Percentiles rank a stretch among this genome's conserved stretches.
These are phyloP conservation scores for Russula compacta DNA, from an alignment of 768 basidiomycete genomes.

Conservation along the genomic window DNA sequence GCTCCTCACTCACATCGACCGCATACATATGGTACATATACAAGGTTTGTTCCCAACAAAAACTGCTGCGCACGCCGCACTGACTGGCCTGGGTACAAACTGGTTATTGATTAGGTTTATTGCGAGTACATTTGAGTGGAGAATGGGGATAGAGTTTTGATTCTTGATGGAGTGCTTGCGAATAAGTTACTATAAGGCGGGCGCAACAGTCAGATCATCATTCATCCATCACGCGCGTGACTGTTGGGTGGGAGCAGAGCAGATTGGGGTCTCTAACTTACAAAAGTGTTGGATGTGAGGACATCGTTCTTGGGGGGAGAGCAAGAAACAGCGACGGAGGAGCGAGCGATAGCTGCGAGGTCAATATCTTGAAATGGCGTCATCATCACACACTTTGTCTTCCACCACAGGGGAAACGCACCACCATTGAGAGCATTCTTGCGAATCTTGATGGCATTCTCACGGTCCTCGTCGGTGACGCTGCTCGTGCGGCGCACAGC, in stretches of 20 bases:
- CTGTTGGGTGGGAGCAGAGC: not conserved
- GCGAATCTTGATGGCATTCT: slow-evolving; percentile 57
- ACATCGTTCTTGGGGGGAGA: slow-evolving; percentile 32
- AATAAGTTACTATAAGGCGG: slow-evolving; percentile 9
- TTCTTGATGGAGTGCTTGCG: slow-evolving; percentile 4
- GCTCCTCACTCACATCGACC: not conserved
- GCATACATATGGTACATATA: slow-evolving; percentile 8
- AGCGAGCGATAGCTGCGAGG: slow-evolving; percentile 73
- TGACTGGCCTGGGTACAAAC: not conserved
- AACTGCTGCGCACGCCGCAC: not conserved
- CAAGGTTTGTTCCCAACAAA: not conserved
- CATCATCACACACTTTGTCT: not conserved
- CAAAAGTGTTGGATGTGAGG: not conserved
- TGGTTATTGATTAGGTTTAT: not conserved
- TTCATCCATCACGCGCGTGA: not conserved
- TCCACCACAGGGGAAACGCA: not conserved
- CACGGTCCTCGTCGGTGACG: slow-evolving; percentile 54
- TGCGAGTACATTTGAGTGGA: not conserved
- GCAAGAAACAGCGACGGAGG: slow-evolving; percentile 59
- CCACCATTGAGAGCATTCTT: slow-evolving; percentile 56
- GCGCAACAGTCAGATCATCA: slow-evolving; percentile 9
- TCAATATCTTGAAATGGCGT: slow-evolving; percentile 33
- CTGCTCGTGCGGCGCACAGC: slow-evolving; percentile 29
- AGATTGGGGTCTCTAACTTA: not conserved
- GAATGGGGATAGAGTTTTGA: not conserved